phyloP scores from a whole-genome alignment of 306 rosid species.

The Quercus variabilis region DNA sequence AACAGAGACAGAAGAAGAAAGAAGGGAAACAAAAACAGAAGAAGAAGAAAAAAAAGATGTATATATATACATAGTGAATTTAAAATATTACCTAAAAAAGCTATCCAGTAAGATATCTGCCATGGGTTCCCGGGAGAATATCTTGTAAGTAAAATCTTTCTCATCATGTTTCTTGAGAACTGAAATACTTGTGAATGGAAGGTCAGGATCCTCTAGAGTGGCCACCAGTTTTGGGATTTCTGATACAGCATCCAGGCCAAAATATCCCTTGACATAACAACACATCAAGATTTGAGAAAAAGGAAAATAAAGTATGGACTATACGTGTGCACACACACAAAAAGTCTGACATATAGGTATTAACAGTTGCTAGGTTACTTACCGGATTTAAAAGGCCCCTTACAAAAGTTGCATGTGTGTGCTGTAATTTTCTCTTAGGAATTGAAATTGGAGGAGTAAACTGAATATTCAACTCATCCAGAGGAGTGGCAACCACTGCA shows the following conservation, averaged over 20 bases:
- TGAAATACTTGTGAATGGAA: slow-evolving; percentile 80
- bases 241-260: slow-evolving; percentile 50
- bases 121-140: slow-evolving; percentile 85
- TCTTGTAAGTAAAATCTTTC: slow-evolving; percentile 70
- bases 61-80: not conserved
- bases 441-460: slow-evolving; percentile 61
- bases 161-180: slow-evolving; percentile 67
- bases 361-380: slow-evolving; percentile 30
- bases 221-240: slow-evolving; percentile 81
- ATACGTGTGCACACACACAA: not conserved
- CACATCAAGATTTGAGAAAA: slow-evolving; percentile 27
- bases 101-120: slow-evolving; percentile 56
- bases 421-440: slow-evolving; percentile 79
- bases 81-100: slow-evolving; percentile 68
- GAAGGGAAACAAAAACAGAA: not conserved
- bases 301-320: slow-evolving; percentile 1
- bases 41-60: not conserved
- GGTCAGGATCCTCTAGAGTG: slow-evolving; percentile 68
- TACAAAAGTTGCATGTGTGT: slow-evolving; percentile 81
- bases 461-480: slow-evolving; percentile 70
- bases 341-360: not conserved
- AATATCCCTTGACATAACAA: slow-evolving; percentile 52
- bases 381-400: slow-evolving; percentile 85
- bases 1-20: not conserved
- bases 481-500: slow-evolving; percentile 84